Evolutionary conservation across 2,329 filamentous ascomycete species (phyloP).

Genomic region (Alternaria burnsii): DNA sequence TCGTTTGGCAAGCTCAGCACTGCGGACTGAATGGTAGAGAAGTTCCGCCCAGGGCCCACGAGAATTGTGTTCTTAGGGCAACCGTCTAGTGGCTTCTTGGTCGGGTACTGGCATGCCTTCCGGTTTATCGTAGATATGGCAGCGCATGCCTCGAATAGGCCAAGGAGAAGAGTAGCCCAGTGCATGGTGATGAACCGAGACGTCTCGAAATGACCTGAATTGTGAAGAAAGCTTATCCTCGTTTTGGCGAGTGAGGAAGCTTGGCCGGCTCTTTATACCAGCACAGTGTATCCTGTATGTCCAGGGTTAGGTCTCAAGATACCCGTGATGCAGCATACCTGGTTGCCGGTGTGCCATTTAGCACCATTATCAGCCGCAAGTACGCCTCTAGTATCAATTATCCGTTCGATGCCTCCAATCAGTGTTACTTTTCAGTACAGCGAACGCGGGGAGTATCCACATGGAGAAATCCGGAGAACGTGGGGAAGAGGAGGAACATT

Average conservation of each 20-base stretch:
- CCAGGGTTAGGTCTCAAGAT: background rate
- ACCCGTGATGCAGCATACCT: background rate
- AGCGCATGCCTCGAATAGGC: slow-evolving; percentile 25
- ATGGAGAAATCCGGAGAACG: slow-evolving; percentile 15
- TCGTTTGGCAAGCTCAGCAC: slow-evolving; percentile 58
- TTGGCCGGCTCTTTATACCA: slow-evolving; percentile 4
- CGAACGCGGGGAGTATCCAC: slow-evolving; percentile 24
- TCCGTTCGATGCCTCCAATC: slow-evolving; percentile 15
- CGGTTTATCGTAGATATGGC: slow-evolving; percentile 29
- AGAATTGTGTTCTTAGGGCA: slow-evolving; percentile 49
- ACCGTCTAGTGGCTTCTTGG: slow-evolving; percentile 48
- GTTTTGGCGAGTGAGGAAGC: background rate
- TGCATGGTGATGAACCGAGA: slow-evolving; percentile 19
- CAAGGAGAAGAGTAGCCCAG: slow-evolving; percentile 9
- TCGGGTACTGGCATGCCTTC: slow-evolving; percentile 50
- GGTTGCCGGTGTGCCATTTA: background rate
- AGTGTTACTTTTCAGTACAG: background rate
- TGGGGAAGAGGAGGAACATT: slow-evolving; percentile 25
- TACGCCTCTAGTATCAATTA: background rate
- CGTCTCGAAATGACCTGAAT: background rate
- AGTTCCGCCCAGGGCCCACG: slow-evolving; percentile 35
- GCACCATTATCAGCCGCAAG: slow-evolving; percentile 7
- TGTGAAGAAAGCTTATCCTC: background rate
- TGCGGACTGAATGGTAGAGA: slow-evolving; percentile 58
- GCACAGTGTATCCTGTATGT: background rate